phyloP scores from a whole-genome alignment of 2,329 filamentous ascomycete species.

The Microsporum ferrugineum region DNA sequence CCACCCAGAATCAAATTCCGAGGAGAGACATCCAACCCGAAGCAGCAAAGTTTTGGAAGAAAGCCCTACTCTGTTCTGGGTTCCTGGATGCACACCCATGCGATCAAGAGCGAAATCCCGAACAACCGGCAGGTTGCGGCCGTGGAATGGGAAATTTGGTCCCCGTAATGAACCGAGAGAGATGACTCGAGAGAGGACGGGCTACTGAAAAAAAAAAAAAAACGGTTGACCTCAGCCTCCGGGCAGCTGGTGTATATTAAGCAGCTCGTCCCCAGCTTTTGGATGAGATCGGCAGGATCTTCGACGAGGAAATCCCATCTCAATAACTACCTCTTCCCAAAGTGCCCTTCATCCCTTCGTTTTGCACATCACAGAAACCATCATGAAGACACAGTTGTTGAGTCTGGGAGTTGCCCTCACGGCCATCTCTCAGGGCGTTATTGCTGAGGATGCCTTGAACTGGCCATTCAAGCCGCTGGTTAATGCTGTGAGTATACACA shows the following conservation, averaged over 20 bases:
- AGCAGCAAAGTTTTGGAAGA: neutral
- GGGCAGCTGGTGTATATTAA: neutral
- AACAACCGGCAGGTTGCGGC: neutral
- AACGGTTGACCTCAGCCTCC: neutral
- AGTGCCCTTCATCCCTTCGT: neutral
- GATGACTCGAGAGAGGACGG: neutral
- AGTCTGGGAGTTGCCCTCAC: neutral
- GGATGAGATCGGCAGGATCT: neutral
- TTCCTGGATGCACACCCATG: neutral
- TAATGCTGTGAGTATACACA: neutral
- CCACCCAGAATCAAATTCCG: neutral
- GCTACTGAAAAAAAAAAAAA: neutral
- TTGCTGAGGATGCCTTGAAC: conserved; percentile 7
- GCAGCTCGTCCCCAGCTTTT: neutral
- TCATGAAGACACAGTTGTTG: neutral
- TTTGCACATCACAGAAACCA: neutral
- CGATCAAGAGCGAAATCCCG: neutral
- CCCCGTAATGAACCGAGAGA: neutral
- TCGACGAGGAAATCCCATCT: neutral
- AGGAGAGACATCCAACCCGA: neutral
- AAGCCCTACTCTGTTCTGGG: neutral
- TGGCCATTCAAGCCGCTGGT: neutral
- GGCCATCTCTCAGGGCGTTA: neutral
- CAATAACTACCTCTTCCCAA: neutral
- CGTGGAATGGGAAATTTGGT: neutral